Base-by-base conservation (phyloP, 345 rosid genomes). In the Eucalyptus regnans region DNA sequence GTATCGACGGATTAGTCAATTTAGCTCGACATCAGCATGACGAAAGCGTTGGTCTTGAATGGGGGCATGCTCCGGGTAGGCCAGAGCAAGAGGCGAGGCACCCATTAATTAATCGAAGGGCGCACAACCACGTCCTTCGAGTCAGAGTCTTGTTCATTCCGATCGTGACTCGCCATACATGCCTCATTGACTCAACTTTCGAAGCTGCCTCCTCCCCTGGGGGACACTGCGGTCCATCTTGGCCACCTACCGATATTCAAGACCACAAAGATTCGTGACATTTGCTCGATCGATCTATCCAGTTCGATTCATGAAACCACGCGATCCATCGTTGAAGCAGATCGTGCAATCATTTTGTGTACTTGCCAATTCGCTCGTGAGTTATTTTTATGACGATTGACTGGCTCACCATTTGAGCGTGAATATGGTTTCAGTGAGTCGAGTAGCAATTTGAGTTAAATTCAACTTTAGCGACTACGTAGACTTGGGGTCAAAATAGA, bases 391-490 rank as follows among this genome's bases (percentile, higher is more conserved):
- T 10, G 29, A n/a, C 8, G 20, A 31, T 15, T 4, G 41, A 4
- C 20, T 0, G 6, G 5, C 5, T 66, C 12, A 9, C 13, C 3
- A 5, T 68, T 18, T 1, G 7, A 71, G 1, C 1, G 3, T 37
- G 8, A 71, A 71, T 37, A 71, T 20, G 27, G 3, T 37, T 37
- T 71, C 46, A 18, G 37, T 37, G 27, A 37, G 46, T 71, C 3
- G 2, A 31, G 12, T 68, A 31, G 5, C 2, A 2, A 68, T 31
- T 68, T 37, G 43, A 68, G 79, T 31, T 68, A 16, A 15, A 37
- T 18, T 71, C 46, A 20, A 71, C 7, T 71, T 9, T 37, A 41
- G 44, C 5, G 11, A 71, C 81, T 18, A 18, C 0, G 8, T 37
- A 37, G 81, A 3, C 46, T 71, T 17, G 25, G 83, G 6, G 46